These are phyloP conservation scores for Madurella mycetomatis DNA, from an alignment of 2,329 filamentous ascomycete genomes.

Conservation along the genomic window DNA sequence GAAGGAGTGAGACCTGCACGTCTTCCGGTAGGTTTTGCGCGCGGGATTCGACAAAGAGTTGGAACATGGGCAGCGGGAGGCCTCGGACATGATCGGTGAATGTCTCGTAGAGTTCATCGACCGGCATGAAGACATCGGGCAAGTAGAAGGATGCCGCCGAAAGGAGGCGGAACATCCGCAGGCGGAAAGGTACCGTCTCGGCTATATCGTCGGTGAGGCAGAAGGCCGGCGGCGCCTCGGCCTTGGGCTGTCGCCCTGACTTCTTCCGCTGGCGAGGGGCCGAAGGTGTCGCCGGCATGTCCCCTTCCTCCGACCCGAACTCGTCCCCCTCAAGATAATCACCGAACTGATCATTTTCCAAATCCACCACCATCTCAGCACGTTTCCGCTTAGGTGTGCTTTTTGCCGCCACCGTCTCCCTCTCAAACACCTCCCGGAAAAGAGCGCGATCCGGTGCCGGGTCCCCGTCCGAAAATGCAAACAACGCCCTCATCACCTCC, in stretches of 20 bases:
- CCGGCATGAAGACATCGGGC: slow-evolving; percentile 30
- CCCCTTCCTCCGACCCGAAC: slow-evolving; percentile 44
- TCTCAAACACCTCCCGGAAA: slow-evolving; percentile 63
- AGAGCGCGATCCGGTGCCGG: slow-evolving; percentile 46
- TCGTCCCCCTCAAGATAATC: slow-evolving; percentile 58
- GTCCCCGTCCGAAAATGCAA: slow-evolving; percentile 55
- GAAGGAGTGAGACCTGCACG: slow-evolving; percentile 43
- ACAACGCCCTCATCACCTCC: slow-evolving; percentile 60
- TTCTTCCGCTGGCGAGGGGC: slow-evolving; percentile 26
- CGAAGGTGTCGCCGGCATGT: slow-evolving; percentile 41
- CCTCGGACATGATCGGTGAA: slow-evolving; percentile 53
- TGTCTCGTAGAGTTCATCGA: slow-evolving; percentile 55
- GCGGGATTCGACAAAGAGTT: slow-evolving; percentile 47
- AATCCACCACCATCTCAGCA: slow-evolving; percentile 42
- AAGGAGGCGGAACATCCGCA: slow-evolving; percentile 57
- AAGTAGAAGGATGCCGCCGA: slow-evolving; percentile 47
- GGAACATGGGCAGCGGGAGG: slow-evolving; percentile 55
- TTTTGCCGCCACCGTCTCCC: slow-evolving; percentile 52
- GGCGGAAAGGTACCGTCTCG: slow-evolving; percentile 57
- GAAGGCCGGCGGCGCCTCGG: slow-evolving; percentile 26
- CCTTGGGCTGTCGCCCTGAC: slow-evolving; percentile 31
- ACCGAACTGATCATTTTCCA: slow-evolving; percentile 57
- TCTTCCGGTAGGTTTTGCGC: slow-evolving; percentile 34
- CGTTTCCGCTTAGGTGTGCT: slow-evolving; percentile 48
- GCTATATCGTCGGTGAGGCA: slow-evolving; percentile 36